phyloP scores from a whole-genome alignment of 495 filamentous ascomycete genomes.

The Cetradonia linearis region DNA sequence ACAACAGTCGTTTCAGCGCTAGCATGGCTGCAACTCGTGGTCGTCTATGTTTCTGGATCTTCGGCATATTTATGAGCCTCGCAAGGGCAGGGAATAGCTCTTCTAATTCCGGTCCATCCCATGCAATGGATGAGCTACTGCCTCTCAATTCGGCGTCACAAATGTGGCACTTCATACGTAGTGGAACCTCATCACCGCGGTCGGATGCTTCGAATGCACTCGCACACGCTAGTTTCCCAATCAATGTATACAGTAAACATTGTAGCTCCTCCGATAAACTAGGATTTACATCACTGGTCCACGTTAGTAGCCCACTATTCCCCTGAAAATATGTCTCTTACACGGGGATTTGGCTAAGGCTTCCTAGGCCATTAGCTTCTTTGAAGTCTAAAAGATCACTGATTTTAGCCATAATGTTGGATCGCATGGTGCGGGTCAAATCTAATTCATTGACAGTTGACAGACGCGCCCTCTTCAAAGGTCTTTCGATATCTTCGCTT shows the following conservation, averaged over 20 bases:
- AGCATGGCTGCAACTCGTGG: conserved; percentile 64
- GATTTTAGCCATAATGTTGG: conserved; percentile 8
- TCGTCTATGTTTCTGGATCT: conserved; percentile 48
- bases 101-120: conserved; percentile 30
- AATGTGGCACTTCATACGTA: conserved; percentile 35
- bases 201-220: conserved; percentile 7
- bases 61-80: conserved; percentile 44
- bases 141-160: conserved; percentile 24
- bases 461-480: conserved; percentile 15
- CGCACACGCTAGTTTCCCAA: conserved; percentile 22
- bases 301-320: background rate
- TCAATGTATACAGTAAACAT: conserved; percentile 17
- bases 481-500: conserved; percentile 6
- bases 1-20: conserved; percentile 54
- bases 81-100: conserved; percentile 45
- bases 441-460: background rate
- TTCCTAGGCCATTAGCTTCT: background rate
- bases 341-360: conserved; percentile 4
- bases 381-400: conserved; percentile 11
- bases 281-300: conserved; percentile 9
- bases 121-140: conserved; percentile 11
- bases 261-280: conserved; percentile 21
- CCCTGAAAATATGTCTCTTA: background rate
- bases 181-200: background rate
- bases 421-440: background rate